Conservation (phyloP, 148 eudicot species). For the Arctostaphylos glauca region DNA sequence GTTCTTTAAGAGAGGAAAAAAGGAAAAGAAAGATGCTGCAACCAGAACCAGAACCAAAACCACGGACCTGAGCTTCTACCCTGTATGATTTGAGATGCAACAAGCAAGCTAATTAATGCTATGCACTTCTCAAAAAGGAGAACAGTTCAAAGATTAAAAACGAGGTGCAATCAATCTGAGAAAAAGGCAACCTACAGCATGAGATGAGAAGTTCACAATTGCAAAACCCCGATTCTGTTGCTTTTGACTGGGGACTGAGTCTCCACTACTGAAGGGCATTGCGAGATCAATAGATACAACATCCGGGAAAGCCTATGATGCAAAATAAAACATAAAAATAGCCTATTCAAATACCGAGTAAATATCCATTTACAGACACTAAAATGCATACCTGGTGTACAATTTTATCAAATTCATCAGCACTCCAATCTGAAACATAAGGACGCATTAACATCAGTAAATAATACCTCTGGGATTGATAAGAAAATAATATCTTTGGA, state of each 20-base stretch:
- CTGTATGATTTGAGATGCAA: conserved; percentile 68
- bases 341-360: not conserved
- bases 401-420: conserved; percentile 48
- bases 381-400: conserved; percentile 51
- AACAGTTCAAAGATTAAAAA: conserved; percentile 9
- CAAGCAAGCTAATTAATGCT: conserved; percentile 34
- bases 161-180: not conserved
- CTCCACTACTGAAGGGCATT: conserved; percentile 33
- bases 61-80: conserved; percentile 74
- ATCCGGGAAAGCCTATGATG: conserved; percentile 58
- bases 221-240: conserved; percentile 69
- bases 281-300: conserved; percentile 61
- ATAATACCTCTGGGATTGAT: not conserved
- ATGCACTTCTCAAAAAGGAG: conserved; percentile 8
- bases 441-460: not conserved
- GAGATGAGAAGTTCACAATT: conserved; percentile 62
- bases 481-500: not conserved
- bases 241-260: conserved; percentile 34
- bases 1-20: not conserved
- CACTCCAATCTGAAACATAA: conserved; percentile 53
- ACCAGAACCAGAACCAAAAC: conserved; percentile 59
- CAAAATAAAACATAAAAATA: not conserved
- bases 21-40: conserved; percentile 38
- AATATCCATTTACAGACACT: conserved; percentile 9
- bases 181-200: conserved; percentile 54